Percentiles rank a stretch among this genome's conserved stretches.
Evolutionary conservation across 2,329 filamentous ascomycete genomes (phyloP).

Genomic region (Aspergillus carbonarius): DNA sequence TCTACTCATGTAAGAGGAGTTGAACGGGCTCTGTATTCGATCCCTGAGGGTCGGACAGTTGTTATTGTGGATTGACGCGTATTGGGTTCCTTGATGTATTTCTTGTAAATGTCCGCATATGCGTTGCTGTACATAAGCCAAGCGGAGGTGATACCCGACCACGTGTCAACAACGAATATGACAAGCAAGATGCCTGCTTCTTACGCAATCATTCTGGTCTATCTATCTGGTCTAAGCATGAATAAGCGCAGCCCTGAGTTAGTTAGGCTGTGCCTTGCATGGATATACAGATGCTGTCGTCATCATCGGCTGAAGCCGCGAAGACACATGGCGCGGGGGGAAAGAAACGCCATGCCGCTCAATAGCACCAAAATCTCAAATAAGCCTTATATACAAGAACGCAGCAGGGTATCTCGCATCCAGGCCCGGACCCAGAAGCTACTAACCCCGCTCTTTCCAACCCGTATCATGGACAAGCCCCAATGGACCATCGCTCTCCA

Average conservation of each 20-base stretch:
- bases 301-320: background rate
- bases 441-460: background rate
- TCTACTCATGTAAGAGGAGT: conserved; percentile 25
- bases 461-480: background rate
- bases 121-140: background rate
- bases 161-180: background rate
- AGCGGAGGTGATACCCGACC: conserved; percentile 10
- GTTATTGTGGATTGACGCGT: conserved; percentile 30
- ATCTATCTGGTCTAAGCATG: background rate
- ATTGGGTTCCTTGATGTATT: background rate
- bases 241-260: too few species aligned
- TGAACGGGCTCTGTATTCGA: conserved; percentile 20
- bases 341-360: background rate
- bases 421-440: background rate
- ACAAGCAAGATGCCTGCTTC: background rate
- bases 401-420: background rate
- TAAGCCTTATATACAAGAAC: background rate
- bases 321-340: background rate
- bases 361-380: background rate
- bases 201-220: background rate
- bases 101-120: conserved; percentile 6
- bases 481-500: background rate
- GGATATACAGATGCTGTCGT: background rate
- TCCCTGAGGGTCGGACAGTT: conserved; percentile 23
- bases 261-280: background rate